These are phyloP conservation scores for Plasmodium fragile DNA, from an alignment of 169 alveolate species.

Conservation along the genomic window DNA sequence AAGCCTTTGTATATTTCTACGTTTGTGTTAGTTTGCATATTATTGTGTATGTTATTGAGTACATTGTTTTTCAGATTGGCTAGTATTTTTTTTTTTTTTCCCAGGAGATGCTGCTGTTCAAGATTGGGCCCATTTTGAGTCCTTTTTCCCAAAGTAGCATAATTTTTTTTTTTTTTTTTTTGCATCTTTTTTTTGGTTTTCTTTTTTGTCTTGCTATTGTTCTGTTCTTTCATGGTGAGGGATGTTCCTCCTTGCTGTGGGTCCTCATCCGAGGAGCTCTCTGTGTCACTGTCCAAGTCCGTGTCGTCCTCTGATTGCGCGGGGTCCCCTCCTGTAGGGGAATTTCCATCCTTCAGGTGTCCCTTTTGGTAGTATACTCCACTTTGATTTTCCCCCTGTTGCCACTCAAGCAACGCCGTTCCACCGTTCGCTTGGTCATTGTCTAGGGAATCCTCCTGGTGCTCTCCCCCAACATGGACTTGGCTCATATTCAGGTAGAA, in stretches of 20 bases:
- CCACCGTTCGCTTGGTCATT: too few species aligned
- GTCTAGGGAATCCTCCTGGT: neutral
- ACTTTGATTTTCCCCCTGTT: neutral
- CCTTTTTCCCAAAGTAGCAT: neutral
- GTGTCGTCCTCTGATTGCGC: neutral
- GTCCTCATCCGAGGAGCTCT: neutral
- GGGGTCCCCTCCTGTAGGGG: neutral
- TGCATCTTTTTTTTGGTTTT: neutral
- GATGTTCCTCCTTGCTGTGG: neutral
- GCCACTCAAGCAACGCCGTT: neutral
- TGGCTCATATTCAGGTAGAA: constrained; percentile 7
- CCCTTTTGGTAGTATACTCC: neutral
- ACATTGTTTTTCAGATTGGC: neutral
- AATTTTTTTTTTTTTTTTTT: constrained; percentile 14
- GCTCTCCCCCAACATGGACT: neutral
- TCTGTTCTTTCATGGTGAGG: neutral
- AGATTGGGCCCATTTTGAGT: neutral
- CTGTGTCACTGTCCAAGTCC: neutral
- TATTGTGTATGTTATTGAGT: neutral
- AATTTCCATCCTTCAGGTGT: neutral
- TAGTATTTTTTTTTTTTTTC: neutral
- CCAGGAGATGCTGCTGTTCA: neutral
- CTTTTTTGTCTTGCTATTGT: neutral
- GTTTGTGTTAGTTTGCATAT: constrained; percentile 25
- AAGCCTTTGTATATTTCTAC: constrained; percentile 71